Evolutionary conservation across 2,329 filamentous ascomycete genomes (phyloP).

Genomic region (Neonectria ditissima): DNA sequence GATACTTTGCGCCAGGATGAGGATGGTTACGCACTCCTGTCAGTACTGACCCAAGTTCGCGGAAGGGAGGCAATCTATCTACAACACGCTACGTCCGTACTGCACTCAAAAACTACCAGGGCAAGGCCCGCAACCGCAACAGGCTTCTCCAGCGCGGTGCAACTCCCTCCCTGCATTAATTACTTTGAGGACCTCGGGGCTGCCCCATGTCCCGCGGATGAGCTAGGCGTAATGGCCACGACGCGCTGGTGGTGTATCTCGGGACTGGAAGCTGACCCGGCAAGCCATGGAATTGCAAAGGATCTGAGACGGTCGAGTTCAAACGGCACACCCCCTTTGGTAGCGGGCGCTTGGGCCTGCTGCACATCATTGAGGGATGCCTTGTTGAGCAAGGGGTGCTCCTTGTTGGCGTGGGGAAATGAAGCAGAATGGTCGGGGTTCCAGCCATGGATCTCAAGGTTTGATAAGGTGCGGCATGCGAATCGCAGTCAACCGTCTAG

Average conservation of each 20-base stretch:
- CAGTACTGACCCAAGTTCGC: conserved; percentile 33
- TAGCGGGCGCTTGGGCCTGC: conserved; percentile 42
- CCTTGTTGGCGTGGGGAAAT: conserved; percentile 39
- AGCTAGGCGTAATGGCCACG: conserved; percentile 13
- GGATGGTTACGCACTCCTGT: conserved; percentile 25
- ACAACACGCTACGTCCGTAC: conserved; percentile 17
- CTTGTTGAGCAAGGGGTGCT: conserved; percentile 32
- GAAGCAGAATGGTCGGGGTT: conserved; percentile 20
- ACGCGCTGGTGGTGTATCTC: not conserved
- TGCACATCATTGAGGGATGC: conserved; percentile 44
- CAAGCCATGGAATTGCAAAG: conserved; percentile 31
- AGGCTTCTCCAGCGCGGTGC: conserved; percentile 9
- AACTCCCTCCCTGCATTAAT: conserved; percentile 12
- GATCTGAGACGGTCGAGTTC: conserved; percentile 28
- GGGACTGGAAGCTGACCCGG: conserved; percentile 21
- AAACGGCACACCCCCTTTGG: conserved; percentile 33
- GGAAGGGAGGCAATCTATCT: conserved; percentile 36
- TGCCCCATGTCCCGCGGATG: conserved; percentile 27
- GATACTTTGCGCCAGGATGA: conserved; percentile 11
- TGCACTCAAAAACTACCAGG: conserved; percentile 12
- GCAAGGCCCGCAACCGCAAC: conserved; percentile 12
- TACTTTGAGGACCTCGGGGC: conserved; percentile 24
- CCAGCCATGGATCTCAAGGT: conserved; percentile 9
- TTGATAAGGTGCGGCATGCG: not conserved
- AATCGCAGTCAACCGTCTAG: not conserved